Evolutionary conservation across 768 basidiomycete genomes (phyloP), one percentile per base, ranked within the genome.

Genomic region (Tylopilus sp.): DNA sequence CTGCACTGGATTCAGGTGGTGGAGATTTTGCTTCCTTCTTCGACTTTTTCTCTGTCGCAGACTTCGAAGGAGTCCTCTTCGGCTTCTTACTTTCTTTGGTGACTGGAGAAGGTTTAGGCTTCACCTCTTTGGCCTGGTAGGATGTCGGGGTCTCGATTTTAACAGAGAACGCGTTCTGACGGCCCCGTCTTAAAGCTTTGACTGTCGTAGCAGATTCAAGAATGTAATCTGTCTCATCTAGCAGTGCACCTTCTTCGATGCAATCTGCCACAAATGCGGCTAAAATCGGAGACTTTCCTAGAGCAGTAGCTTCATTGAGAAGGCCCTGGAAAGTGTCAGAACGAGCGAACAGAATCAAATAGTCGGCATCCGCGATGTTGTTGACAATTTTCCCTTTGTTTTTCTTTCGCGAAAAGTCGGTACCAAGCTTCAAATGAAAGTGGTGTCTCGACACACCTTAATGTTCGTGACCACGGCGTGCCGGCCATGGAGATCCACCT

Each of bases 401-500:
- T 78, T 76, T 84, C 88, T 91, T 63, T 14, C 10, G n/a, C n/a
- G n/a, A 36, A 51, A 41, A 10, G 26, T 60, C 16, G 10, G 24
- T 17, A 42, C 46, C 26, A 38, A 42, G 12, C 21, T 24, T 34
- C 31, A 19, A 11, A 12, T 8, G 24, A 41, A 40, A 37, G 19
- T 30, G 25, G 24, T 13, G 11, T 22, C 43, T 17, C 17, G 28
- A 63, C 73, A 53, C 49, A 86, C 87, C 79, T 85, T 87, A 64
- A 90, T 84, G 9, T 73, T 69, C 41, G 71, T 71, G 22, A 85
- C 76, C 25, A 84, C 63, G 1, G 71, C 66, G 16, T 72, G 69
- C 22, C 87, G 76, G 45, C 80, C 79, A 40, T 76, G 75, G 1
- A 85, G 71, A 58, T 85, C 85, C n/a, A 88, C 72, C 62, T 87